Evolutionary conservation across 2,329 filamentous ascomycete genomes (phyloP), one percentile per base, ranked within the genome.

Genomic region (Cladosporium sp.): DNA sequence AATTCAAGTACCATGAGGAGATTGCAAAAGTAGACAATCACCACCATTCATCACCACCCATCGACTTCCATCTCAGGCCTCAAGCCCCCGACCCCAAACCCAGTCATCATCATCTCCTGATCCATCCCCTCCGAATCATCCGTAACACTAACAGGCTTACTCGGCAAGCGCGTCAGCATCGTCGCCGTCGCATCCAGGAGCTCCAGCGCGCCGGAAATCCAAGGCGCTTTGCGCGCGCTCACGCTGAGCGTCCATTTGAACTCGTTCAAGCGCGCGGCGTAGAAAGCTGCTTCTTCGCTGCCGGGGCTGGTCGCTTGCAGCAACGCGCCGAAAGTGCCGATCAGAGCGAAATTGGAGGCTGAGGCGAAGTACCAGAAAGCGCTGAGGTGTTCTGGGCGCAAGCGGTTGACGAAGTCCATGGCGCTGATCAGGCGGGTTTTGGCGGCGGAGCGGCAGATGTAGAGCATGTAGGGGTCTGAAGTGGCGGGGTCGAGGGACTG

Each of bases 361-460:
- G 90, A 92, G 1, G 91, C 89, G 75, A 93, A 94, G 75, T 91
- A 93, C 94, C 94, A 98, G 79, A 97, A 97, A 0, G 92, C 87
- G n/a, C 90, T 88, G 32, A 97, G 84, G 73, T 98, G 93, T 39
- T 89, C 87, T 0, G 92, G 92, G 53, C 91, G 92, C 34, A 98
- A 86, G 0, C 94, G 89, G 79, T 97, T 97, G 72, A 97, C 93
- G 78, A 97, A 97, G 76, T 98, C 94, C 91, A 98, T 96, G 69
- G 93, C 93, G 25, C 91, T 96, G 74, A 97, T 97, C 36, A 98
- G 85, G 6, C 94, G 90, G 0, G 94, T 96, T 77, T 97, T 97
- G 62, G 94, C 94, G 4, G 94, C 94, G 65, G 90, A 93, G 62
- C 94, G 92, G 78, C 93, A 97, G 71, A 97, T 97, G 78, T 96